phyloP scores from a whole-genome alignment of 331 rosid species.

The Cydonia oblonga region DNA sequence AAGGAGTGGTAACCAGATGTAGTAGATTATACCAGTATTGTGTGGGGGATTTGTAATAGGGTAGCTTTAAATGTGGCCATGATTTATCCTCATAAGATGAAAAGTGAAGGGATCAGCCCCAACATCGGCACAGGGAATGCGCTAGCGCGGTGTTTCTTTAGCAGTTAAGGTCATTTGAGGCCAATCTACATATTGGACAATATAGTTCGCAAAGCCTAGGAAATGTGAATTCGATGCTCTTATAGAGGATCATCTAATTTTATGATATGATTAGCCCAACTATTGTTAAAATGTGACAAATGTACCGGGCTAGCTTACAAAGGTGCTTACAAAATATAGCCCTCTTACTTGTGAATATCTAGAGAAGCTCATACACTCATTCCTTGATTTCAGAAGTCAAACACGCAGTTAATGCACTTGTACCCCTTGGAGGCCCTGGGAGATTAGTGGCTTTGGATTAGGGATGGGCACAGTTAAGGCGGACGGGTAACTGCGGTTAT shows the following conservation, averaged over 20 bases:
- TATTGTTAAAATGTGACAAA: not conserved
- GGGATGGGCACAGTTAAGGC: no score
- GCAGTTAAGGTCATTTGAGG: slow-evolving; percentile 63
- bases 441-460: no score
- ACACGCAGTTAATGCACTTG: not conserved
- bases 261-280: not conserved
- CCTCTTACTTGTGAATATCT: not conserved
- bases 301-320: not conserved
- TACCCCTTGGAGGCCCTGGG: no score
- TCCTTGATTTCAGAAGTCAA: not conserved
- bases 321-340: not conserved
- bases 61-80: slow-evolving; percentile 54
- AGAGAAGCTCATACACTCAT: not conserved
- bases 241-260: not conserved
- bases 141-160: slow-evolving; percentile 54
- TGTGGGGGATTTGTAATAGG: slow-evolving; percentile 59
- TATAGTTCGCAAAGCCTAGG: slow-evolving; percentile 31
- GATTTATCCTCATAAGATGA: slow-evolving; percentile 50
- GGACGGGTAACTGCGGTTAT: no score
- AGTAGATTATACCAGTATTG: slow-evolving; percentile 48
- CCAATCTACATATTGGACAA: slow-evolving; percentile 64
- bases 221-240: not conserved
- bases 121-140: slow-evolving; percentile 58
- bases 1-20: slow-evolving; percentile 51
- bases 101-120: slow-evolving; percentile 47